Evolutionary conservation across 306 rosid species (phyloP), one percentile per base, ranked within the genome.

Genomic region (Psophocarpus tetragonolobus): DNA sequence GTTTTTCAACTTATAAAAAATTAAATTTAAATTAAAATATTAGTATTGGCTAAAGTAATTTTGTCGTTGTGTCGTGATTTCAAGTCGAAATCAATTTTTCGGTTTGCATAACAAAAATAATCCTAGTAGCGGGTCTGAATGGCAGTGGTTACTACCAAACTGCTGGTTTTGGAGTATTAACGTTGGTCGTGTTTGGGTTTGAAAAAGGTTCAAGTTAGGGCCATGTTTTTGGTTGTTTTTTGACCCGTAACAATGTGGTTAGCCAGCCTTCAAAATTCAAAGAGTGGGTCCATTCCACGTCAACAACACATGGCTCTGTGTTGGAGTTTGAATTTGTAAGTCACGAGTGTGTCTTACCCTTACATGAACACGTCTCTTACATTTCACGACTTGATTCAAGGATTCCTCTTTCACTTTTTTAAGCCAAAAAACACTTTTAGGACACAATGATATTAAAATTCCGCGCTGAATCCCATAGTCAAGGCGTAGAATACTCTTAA

Each of bases 261-360:
- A 81, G 79, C 83, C 84, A 72, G 70, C 75, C 24, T 87, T 78
- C 81, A 81, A n/a, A n/a, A n/a, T n/a, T n/a, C n/a, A n/a, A n/a
- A 18, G 3, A 13, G n/a, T 15, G 85, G 94, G 93, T 36, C 89
- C 90, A 63, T 6, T 82, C 90, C 93, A 84, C 90, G 91, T 88
- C 87, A 80, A 23, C 62, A 26, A 65, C 83, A 84, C 87, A 68
- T 81, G 88, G 77, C 79, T 10, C 41, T 53, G 81, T 33, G 89
- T 60, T 64, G 82, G 87, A 74, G 39, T 88, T 90, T 88, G 86
- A 85, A 41, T 79, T 80, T 72, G 74, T 82, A 90, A 84, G 88
- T 87, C 76, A 87, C 18, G 30, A 47, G 15, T 73, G 84, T 65
- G 36, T 80, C 14, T 17, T 66, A 8, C 50, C 20, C 32, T 18